Conservation (phyloP, 176 grass and related monocot species). For the Paspalum notatum region DNA sequence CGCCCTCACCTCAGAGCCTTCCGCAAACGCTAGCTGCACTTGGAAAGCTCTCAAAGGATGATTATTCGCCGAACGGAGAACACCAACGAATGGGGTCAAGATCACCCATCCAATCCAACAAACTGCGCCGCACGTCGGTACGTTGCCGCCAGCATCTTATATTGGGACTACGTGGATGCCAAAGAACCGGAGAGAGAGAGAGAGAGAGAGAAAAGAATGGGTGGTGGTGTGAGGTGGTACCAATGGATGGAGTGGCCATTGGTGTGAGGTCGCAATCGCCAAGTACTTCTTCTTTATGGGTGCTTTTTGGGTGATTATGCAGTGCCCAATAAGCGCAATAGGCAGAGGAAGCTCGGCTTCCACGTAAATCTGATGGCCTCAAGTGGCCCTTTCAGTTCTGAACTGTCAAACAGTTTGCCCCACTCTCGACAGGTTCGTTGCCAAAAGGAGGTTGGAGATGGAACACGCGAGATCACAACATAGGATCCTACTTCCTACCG, state of each 20-base stretch:
- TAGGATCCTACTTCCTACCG: slow-evolving; percentile 42
- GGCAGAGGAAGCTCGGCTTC: slow-evolving; percentile 40
- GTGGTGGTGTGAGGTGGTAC: neutral
- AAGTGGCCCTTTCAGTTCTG: slow-evolving; percentile 36
- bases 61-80: slow-evolving; percentile 25
- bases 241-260: slow-evolving; percentile 23
- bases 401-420: slow-evolving; percentile 51
- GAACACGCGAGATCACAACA: slow-evolving; percentile 32
- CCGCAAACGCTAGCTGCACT: slow-evolving; percentile 16
- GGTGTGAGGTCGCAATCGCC: slow-evolving; percentile 43
- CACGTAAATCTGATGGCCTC: slow-evolving; percentile 41
- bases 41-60: slow-evolving; percentile 15
- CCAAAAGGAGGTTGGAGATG: slow-evolving; percentile 21
- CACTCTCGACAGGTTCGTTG: slow-evolving; percentile 33
- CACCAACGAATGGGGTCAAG: slow-evolving; percentile 32
- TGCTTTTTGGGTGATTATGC: slow-evolving; percentile 45
- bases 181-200: too few relatives aligned
- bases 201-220: too few relatives aligned
- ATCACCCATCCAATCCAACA: slow-evolving; percentile 17
- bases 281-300: slow-evolving; percentile 47
- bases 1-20: slow-evolving; percentile 31
- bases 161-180: slow-evolving; percentile 27
- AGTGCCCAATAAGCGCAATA: slow-evolving; percentile 56
- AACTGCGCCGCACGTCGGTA: slow-evolving; percentile 6
- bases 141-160: slow-evolving; percentile 31